Percentiles rank a stretch among this genome's conserved stretches.
These are phyloP conservation scores for Plantago lanceolata DNA, from an alignment of 305 asterid species.

Conservation along the genomic window DNA sequence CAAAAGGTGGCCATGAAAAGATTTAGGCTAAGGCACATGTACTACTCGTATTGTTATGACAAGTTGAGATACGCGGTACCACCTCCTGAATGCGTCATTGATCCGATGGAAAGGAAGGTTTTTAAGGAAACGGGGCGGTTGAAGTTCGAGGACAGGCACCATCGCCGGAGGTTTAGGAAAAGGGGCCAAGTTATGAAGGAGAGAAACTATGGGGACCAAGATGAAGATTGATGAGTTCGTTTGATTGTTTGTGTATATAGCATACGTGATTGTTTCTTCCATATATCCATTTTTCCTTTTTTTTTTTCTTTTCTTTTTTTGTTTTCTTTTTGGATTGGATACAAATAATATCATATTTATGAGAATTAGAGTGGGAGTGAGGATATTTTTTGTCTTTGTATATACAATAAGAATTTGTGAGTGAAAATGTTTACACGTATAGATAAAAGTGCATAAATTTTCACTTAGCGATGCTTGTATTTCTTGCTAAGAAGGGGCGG, in stretches of 20 bases:
- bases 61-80: conserved; percentile 50
- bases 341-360: conserved; percentile 18
- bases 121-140: conserved; percentile 66
- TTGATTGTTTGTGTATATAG: conserved; percentile 15
- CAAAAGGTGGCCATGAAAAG: conserved; percentile 63
- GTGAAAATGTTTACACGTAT: too few relatives aligned
- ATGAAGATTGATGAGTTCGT: conserved; percentile 32
- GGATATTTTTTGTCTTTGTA: too few relatives aligned
- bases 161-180: conserved; percentile 39
- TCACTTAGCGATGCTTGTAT: too few relatives aligned
- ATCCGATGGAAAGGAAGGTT: conserved; percentile 35
- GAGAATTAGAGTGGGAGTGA: conserved; percentile 13
- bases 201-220: conserved; percentile 39
- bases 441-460: too few relatives aligned
- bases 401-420: too few relatives aligned
- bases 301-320: not conserved
- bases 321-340: conserved; percentile 16
- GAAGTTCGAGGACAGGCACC: conserved; percentile 46
- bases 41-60: conserved; percentile 82
- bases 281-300: not conserved
- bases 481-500: too few relatives aligned
- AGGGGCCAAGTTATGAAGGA: conserved; percentile 33
- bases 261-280: conserved; percentile 17
- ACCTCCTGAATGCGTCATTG: conserved; percentile 71
- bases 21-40: conserved; percentile 56